Evolutionary conservation across 1,139 yeast genomes (phyloP).

Genomic region (Yamadazyma friedrichii): DNA sequence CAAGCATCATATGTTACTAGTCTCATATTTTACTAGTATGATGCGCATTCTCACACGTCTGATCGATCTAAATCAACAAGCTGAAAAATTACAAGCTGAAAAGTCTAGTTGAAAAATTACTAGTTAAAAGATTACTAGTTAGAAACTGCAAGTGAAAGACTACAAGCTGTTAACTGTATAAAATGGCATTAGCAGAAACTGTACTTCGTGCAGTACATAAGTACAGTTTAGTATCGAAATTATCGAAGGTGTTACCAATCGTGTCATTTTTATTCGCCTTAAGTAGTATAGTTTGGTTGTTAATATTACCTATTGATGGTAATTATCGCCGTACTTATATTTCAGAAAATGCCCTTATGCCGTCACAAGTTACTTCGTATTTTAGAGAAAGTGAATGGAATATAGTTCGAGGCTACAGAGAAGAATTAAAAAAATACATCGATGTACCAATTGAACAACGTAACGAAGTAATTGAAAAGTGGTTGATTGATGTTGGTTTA

Average conservation of each 20-base stretch:
- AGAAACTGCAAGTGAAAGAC: no score
- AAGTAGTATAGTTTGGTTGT: conserved; percentile 65
- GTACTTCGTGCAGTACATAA: conserved; percentile 53
- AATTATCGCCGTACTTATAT: conserved; percentile 81
- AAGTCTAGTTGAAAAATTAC: no score
- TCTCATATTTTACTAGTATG: neutral
- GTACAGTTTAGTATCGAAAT: conserved; percentile 57
- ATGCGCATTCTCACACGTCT: conserved; percentile 1
- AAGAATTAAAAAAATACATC: conserved; percentile 47
- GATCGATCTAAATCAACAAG: neutral
- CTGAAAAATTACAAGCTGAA: no score
- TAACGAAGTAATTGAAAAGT: conserved; percentile 47
- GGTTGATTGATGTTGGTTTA: conserved; percentile 75
- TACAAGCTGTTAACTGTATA: conserved; percentile 13
- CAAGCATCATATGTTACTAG: no score
- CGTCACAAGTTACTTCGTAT: conserved; percentile 90
- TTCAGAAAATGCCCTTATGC: conserved; percentile 95
- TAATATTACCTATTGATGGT: conserved; percentile 75
- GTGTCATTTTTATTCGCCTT: conserved; percentile 61
- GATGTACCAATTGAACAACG: conserved; percentile 31
- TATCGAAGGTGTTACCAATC: conserved; percentile 56
- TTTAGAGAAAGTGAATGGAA: conserved; percentile 97
- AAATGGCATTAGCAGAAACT: conserved; percentile 62
- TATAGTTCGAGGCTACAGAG: conserved; percentile 79
- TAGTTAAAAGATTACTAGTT: no score